Base-by-base conservation (phyloP, 2,329 filamentous ascomycete genomes). In the Nemania bipapillata region DNA sequence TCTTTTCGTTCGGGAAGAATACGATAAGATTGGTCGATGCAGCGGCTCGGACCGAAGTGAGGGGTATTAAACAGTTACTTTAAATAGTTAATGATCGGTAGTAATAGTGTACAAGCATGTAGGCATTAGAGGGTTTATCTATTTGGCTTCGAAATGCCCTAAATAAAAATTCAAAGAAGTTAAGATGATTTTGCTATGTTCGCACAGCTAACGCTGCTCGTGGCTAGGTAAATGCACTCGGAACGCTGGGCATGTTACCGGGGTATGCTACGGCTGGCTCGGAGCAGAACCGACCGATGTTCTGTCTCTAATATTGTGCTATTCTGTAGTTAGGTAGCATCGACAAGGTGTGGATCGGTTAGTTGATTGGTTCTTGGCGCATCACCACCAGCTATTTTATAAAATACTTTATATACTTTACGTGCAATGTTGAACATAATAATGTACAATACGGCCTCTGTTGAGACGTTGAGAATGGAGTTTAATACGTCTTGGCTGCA, bases 401-500 rank as follows among this genome's bases (percentile, higher is more conserved):
- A 17, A 45, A n/a, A 45, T 45, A 45, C 40, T 15, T 40, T 4
- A 9, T 9, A 32, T 32, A 32, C 30, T 12, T 4, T 45, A 45
- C 40, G 40, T 15, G 17, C 15, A 7, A 15, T 40, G 22, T 20
- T 8, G 28, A 30, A n/a, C 28, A 50, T 20, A 42, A 40, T 32
- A 42, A 40, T 32, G 30, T 32, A 32, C 4, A 4, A 32, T 56
- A 52, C 24, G 35, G 58, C n/a, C 24, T 30, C 22, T 9, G 15
- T 15, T 52, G 42, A n/a, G n/a, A 64, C 54, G 24, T 54, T 40
- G 17, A 42, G 8, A 30, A 58, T 32, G 30, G 30, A 6, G 40
- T 60, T 60, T 50, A 50, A 65, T 42, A 65, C 26, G 56, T 60
- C 50, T 60, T 55, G 57, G 57, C 57, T 62, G 64, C 57, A 52